A percentile compares a stretch with the other conserved stretches of the same genome.
Evolutionary conservation across 1,284 basidiomycete species (phyloP).

Genomic region (Peniophora sp.): DNA sequence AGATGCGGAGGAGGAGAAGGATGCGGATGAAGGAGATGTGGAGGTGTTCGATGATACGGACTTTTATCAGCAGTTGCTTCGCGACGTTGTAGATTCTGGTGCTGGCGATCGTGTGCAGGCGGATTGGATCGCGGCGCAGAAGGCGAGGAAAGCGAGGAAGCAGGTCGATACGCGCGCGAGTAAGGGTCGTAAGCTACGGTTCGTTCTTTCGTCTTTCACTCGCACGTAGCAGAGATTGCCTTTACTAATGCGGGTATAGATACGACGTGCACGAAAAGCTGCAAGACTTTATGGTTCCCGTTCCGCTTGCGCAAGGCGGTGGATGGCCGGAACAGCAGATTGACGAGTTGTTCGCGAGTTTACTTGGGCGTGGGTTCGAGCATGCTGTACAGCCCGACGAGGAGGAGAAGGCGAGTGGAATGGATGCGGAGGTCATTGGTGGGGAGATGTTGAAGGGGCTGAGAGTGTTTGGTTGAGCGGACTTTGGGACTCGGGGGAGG

Average conservation of each 20-base stretch:
- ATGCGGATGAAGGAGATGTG: constrained; percentile 27
- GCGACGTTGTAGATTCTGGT: constrained; percentile 77
- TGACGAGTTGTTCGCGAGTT: constrained; percentile 82
- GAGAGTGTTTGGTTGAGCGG: constrained; percentile 43
- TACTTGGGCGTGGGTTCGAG: constrained; percentile 69
- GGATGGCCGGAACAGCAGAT: constrained; percentile 91
- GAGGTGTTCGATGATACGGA: constrained; percentile 84
- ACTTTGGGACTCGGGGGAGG: no score
- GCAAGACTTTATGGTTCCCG: constrained; percentile 91
- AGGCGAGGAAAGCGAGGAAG: constrained; percentile 62
- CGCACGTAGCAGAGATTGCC: no score
- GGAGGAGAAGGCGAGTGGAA: constrained; percentile 12
- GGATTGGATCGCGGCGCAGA: constrained; percentile 62
- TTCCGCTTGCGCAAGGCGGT: constrained; percentile 39
- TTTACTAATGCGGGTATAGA: constrained; percentile 29
- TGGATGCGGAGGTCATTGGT: constrained; percentile 20
- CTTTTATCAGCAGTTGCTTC: constrained; percentile 84
- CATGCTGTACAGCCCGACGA: constrained; percentile 17
- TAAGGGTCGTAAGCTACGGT: constrained; percentile 85
- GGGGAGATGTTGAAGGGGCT: constrained; percentile 33
- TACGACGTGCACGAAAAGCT: constrained; percentile 92
- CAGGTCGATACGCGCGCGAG: constrained; percentile 90
- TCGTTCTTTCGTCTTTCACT: constrained; percentile 13
- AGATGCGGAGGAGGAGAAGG: constrained; percentile 13
- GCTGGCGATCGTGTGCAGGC: constrained; percentile 14